Evolutionary conservation across 495 filamentous ascomycete genomes (phyloP).

Genomic region (Aspergillus affinis): DNA sequence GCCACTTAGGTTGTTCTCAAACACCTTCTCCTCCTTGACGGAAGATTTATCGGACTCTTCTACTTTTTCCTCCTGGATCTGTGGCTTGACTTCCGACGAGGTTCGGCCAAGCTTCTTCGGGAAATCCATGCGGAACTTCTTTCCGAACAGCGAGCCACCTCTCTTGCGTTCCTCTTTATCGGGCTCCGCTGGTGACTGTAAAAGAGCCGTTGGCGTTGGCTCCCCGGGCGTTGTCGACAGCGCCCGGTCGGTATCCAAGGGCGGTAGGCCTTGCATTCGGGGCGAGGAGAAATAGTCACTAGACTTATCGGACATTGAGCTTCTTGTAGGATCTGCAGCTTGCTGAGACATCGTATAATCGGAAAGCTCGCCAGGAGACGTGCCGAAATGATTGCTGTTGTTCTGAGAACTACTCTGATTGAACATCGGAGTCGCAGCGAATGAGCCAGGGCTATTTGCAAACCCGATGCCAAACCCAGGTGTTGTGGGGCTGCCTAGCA

Average conservation of each 20-base stretch:
- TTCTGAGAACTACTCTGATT: constrained; percentile 17
- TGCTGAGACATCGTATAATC: constrained; percentile 28
- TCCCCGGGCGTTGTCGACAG: constrained; percentile 49
- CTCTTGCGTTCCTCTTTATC: constrained; percentile 75
- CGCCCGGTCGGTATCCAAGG: constrained; percentile 32
- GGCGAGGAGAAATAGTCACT: constrained; percentile 67
- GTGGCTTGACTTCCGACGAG: constrained; percentile 76
- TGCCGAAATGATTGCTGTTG: constrained; percentile 32
- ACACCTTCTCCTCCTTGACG: constrained; percentile 68
- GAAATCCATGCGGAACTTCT: constrained; percentile 86
- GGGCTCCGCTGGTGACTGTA: constrained; percentile 61
- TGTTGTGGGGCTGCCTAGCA: constrained; percentile 56
- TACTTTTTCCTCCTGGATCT: constrained; percentile 72
- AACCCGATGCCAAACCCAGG: constrained; percentile 76
- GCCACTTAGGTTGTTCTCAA: constrained; percentile 81
- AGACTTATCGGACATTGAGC: constrained; percentile 48
- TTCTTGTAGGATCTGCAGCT: constrained; percentile 43
- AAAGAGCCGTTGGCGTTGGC: constrained; percentile 44
- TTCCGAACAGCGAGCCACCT: constrained; percentile 68
- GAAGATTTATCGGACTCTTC: constrained; percentile 72
- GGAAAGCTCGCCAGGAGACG: constrained; percentile 29
- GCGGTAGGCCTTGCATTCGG: constrained; percentile 20
- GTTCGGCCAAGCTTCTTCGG: constrained; percentile 79
- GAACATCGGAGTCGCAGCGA: constrained; percentile 24
- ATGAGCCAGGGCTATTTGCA: constrained; percentile 60